Conservation (phyloP, 169 alveolate genomes). For the Toxoplasma gondii region DNA sequence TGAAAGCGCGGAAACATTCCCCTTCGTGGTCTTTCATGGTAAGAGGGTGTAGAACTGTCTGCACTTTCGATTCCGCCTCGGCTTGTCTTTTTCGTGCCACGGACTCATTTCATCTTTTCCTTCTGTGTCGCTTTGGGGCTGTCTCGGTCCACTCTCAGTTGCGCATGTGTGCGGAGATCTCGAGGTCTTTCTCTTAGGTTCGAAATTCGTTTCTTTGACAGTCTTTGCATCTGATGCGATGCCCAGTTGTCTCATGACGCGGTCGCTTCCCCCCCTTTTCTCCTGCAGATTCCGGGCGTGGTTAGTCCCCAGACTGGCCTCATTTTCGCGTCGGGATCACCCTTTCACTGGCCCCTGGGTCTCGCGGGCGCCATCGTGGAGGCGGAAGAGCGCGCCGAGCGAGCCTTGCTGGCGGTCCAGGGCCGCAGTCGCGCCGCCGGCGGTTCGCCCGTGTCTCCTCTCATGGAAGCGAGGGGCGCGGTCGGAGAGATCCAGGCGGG, state of each 20-base stretch:
- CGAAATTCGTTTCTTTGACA: background rate
- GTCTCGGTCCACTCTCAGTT: background rate
- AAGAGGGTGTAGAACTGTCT: background rate
- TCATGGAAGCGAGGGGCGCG: too few relatives aligned
- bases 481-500: too few relatives aligned
- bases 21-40: background rate
- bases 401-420: background rate
- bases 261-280: too few relatives aligned
- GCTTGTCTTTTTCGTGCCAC: background rate
- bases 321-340: constrained; percentile 1
- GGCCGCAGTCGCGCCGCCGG: background rate
- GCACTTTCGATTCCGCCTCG: background rate
- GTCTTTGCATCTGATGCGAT: background rate
- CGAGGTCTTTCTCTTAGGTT: background rate
- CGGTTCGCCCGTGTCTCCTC: background rate
- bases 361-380: constrained; percentile 29
- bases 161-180: background rate
- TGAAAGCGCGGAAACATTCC: constrained; percentile 5
- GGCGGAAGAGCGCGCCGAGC: constrained; percentile 20
- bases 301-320: background rate
- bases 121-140: background rate
- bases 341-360: constrained; percentile 23
- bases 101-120: background rate
- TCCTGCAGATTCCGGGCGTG: constrained; percentile 9
- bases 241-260: background rate